phyloP scores from a whole-genome alignment of 192 early-diverging fungal species.

The Rhizophagus prolifer region DNA sequence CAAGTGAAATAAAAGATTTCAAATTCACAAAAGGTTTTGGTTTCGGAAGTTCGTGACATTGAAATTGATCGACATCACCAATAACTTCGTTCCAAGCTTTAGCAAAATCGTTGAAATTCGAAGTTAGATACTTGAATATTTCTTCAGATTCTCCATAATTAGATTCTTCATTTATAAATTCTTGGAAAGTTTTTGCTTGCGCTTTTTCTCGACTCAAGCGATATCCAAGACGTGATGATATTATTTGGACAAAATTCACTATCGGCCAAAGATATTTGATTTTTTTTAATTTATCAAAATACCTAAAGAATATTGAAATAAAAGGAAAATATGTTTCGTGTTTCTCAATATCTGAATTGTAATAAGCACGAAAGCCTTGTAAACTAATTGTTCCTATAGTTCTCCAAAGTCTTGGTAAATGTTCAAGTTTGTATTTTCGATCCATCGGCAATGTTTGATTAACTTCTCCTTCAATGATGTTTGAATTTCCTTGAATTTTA shows the following conservation, averaged over 20 bases:
- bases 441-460: constrained; percentile 1
- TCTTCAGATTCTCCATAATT: neutral
- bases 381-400: neutral
- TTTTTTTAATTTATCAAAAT: neutral
- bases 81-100: constrained; percentile 27
- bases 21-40: neutral
- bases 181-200: constrained; percentile 12
- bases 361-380: constrained; percentile 18
- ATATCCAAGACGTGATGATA: constrained; percentile 21
- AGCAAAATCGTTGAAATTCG: constrained; percentile 8
- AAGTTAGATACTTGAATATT: neutral
- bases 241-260: constrained; percentile 25
- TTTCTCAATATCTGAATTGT: neutral
- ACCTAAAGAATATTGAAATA: constrained; percentile 21
- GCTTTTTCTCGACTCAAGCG: constrained; percentile 26
- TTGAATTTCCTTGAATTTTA: neutral
- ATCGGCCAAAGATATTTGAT: constrained; percentile 20
- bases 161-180: constrained; percentile 27
- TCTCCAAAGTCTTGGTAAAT: constrained; percentile 27
- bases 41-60: constrained; percentile 16
- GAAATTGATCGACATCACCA: neutral
- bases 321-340: constrained; percentile 15
- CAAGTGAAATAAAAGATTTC: constrained; percentile 6
- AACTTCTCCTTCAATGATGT: constrained; percentile 16
- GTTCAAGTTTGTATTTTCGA: neutral